Evolutionary conservation across 2,329 filamentous ascomycete genomes (phyloP).

Genomic region (Dactylella cylindrospora): DNA sequence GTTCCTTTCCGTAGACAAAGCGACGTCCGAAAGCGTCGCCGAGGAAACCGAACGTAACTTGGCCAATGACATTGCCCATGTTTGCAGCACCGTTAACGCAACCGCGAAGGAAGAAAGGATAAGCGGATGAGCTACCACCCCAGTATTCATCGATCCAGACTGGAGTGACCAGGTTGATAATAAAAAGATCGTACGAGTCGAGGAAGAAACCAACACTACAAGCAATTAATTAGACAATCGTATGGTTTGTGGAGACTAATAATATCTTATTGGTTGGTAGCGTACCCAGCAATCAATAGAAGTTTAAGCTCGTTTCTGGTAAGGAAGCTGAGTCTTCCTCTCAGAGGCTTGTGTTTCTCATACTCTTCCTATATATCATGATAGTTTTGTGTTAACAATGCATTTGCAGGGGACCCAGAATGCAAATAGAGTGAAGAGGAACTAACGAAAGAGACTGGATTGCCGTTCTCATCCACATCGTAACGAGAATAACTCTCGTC

Average conservation of each 20-base stretch:
- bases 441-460: conserved; percentile 35
- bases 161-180: conserved; percentile 68
- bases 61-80: conserved; percentile 74
- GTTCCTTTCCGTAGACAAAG: conserved; percentile 79
- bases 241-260: no score
- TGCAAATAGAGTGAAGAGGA: not conserved
- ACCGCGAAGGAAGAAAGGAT: conserved; percentile 41
- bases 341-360: conserved; percentile 21
- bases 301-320: conserved; percentile 29
- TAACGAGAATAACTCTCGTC: conserved; percentile 42
- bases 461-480: conserved; percentile 39
- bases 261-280: no score
- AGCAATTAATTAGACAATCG: not conserved
- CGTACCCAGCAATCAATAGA: conserved; percentile 36
- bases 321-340: conserved; percentile 25
- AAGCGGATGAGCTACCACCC: conserved; percentile 18
- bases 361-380: conserved; percentile 28
- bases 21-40: conserved; percentile 78
- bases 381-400: conserved; percentile 1
- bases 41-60: conserved; percentile 75
- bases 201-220: conserved; percentile 81
- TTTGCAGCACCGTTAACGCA: conserved; percentile 41
- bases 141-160: conserved; percentile 44
- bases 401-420: not conserved
- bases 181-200: conserved; percentile 78